Base-by-base conservation (phyloP, 2,329 filamentous ascomycete genomes). In the Aspergillus sergii region DNA sequence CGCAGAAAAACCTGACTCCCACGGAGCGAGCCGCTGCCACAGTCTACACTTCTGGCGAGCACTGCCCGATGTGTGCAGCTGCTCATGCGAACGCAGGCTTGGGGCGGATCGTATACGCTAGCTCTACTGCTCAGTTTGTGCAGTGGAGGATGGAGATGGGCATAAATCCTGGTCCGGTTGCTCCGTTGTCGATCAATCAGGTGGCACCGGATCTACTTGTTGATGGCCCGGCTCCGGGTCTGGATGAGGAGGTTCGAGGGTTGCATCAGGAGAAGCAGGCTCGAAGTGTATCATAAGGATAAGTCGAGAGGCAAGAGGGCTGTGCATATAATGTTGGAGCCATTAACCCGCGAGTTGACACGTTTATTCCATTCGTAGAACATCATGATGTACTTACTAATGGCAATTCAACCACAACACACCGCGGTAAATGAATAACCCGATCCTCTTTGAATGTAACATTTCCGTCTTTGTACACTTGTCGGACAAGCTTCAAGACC, bases 1-100 rank as follows among this genome's bases (percentile, higher is more conserved):
- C 65, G n/a, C 59, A 66, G n/a, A 53, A 64, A 21, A 51, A 67
- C 30, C 19, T 67, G 46, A n/a, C 34, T 4, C 57, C 59, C 0
- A 21, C 59, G 2, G 61, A 62, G 11, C 65, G 65, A 30, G 57
- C 64, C 1, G 23, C 61, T 21, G 56, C 64, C 26, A 67, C 64
- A 0, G 61, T 67, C 30, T 67, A 67, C 57, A 67, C 65, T 4
- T 67, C 65, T 12, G 61, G 64, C 46, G 65, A 67, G 43, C 65
- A 67, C 43, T 67, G 65, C 43, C 64, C 65, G 12, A 67, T 67
- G 65, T 67, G 65, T 34, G 16, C 65, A 11, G 28, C 60, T 43
- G 55, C 60, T 21, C 66, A 68, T 45, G 64, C 66, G 4, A 61
- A 63, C 56, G 66, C 58, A 28, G 66, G 66, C 2, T 12, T 68